Evolutionary conservation across 2,329 filamentous ascomycete species (phyloP).

Genomic region (Helotiales sp.): DNA sequence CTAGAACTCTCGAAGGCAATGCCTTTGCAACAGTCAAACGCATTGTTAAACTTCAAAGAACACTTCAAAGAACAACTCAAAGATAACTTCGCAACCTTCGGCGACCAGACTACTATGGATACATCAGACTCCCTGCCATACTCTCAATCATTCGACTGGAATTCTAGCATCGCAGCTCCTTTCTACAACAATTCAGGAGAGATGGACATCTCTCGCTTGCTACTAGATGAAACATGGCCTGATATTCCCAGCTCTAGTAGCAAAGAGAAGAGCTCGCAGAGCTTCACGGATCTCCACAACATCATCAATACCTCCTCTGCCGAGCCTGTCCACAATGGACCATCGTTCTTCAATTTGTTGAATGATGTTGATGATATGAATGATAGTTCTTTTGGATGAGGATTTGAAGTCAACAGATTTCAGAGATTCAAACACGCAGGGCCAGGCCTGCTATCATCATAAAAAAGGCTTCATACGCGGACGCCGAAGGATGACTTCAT

Average conservation of each 20-base stretch:
- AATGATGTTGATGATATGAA: constrained; percentile 22
- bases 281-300: constrained; percentile 28
- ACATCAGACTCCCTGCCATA: constrained; percentile 38
- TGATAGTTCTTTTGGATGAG: constrained; percentile 15
- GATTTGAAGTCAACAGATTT: not conserved
- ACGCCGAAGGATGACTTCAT: too few species aligned
- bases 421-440: not conserved
- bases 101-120: constrained; percentile 24
- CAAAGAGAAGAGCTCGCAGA: constrained; percentile 31
- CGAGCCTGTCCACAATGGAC: constrained; percentile 20
- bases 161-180: constrained; percentile 41
- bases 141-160: constrained; percentile 46
- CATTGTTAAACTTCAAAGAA: constrained; percentile 21
- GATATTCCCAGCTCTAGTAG: constrained; percentile 20
- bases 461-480: too few species aligned
- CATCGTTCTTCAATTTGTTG: constrained; percentile 28
- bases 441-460: too few species aligned
- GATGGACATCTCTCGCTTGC: constrained; percentile 62
- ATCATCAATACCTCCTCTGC: constrained; percentile 27
- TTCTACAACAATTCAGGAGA: constrained; percentile 49
- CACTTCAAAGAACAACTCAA: constrained; percentile 11
- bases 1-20: constrained; percentile 12
- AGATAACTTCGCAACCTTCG: constrained; percentile 13
- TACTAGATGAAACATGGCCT: constrained; percentile 52
- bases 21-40: constrained; percentile 11